These are phyloP conservation scores for Melanogaster broomeanus DNA, from an alignment of 768 basidiomycete species.

Conservation along the genomic window DNA sequence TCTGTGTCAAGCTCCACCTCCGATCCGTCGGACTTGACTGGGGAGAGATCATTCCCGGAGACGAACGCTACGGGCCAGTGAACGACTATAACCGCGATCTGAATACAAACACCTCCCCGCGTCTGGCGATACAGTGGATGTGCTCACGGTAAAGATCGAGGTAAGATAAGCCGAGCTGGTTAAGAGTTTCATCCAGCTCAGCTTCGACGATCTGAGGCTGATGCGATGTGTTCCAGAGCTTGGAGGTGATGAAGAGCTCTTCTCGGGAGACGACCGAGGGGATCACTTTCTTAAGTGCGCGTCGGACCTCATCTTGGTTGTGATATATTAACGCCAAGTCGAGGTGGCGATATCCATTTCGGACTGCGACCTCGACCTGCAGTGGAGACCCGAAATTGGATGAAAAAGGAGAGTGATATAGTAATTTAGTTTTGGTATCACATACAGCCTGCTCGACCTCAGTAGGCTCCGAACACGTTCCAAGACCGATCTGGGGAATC, in stretches of 20 bases:
- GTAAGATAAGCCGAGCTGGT: conserved; percentile 74
- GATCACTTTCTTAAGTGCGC: conserved; percentile 75
- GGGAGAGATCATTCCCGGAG: conserved; percentile 56
- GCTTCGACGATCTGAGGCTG: conserved; percentile 66
- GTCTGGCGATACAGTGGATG: too few species aligned
- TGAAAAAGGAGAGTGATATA: conserved; percentile 1
- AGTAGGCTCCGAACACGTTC: conserved; percentile 74
- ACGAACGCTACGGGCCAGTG: conserved; percentile 81
- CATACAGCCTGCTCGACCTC: conserved; percentile 75
- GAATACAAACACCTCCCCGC: too few species aligned
- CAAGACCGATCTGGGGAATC: conserved; percentile 80
- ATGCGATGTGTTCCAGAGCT: conserved; percentile 82
- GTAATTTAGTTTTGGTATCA: background rate
- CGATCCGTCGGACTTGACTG: conserved; percentile 48
- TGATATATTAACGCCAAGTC: conserved; percentile 80
- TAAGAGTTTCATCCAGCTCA: conserved; percentile 77
- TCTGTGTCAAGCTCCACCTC: conserved; percentile 56
- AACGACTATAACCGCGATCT: conserved; percentile 47
- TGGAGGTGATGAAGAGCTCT: conserved; percentile 79
- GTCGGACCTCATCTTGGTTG: conserved; percentile 79
- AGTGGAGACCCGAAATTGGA: too few species aligned
- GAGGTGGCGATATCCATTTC: conserved; percentile 80
- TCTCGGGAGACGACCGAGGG: conserved; percentile 77
- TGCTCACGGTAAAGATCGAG: conserved; percentile 77
- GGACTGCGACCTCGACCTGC: conserved; percentile 78